Evolutionary conservation across 208 protist genomes (phyloP).

Genomic region (Phytomonas francai): DNA sequence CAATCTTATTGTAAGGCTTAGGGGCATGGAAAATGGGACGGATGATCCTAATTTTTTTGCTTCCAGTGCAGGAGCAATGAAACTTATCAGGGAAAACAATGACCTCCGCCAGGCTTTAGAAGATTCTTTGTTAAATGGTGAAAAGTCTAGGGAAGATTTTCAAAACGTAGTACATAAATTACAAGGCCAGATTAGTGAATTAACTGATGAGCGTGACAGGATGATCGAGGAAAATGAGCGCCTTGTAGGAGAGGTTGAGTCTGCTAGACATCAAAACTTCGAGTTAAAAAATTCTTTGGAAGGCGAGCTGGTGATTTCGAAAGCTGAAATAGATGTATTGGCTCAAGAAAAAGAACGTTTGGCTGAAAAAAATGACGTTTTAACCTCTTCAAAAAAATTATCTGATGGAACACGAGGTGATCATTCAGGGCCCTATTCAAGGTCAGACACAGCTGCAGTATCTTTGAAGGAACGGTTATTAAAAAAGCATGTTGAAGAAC

Average conservation of each 20-base stretch:
- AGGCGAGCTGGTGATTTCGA: constrained; percentile 26
- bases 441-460: background rate
- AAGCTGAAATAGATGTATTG: constrained; percentile 34
- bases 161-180: constrained; percentile 7
- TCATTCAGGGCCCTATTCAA: background rate
- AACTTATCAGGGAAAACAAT: constrained; percentile 57
- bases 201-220: constrained; percentile 17
- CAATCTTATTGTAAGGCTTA: constrained; percentile 32
- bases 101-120: constrained; percentile 19
- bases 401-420: background rate
- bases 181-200: constrained; percentile 13
- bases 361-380: constrained; percentile 37
- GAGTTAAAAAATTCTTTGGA: constrained; percentile 29
- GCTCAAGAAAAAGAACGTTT: constrained; percentile 48
- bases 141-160: constrained; percentile 1
- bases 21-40: constrained; percentile 18
- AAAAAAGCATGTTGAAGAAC: constrained; percentile 60
- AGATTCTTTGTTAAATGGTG: constrained; percentile 10
- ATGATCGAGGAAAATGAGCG: constrained; percentile 25
- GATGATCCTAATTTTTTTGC: constrained; percentile 5
- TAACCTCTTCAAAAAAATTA: background rate
- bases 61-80: constrained; percentile 28
- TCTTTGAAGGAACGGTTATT: constrained; percentile 45
- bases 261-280: constrained; percentile 22
- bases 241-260: constrained; percentile 29